Evolutionary conservation across 1,284 basidiomycete species (phyloP).

Genomic region (Rhodotorula sp.): DNA sequence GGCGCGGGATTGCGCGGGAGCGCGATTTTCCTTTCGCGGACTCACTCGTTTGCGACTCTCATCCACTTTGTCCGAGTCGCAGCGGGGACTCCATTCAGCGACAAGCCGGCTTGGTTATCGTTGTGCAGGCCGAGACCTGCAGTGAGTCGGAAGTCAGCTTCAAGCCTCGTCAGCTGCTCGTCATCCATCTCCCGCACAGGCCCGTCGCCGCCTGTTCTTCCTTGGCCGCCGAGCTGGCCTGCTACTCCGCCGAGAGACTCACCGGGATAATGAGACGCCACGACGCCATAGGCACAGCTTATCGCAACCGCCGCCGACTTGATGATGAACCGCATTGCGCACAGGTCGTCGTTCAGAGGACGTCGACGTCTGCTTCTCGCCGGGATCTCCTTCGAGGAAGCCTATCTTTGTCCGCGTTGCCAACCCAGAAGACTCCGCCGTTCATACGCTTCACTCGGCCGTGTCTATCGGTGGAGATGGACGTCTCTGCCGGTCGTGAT

Average conservation of each 20-base stretch:
- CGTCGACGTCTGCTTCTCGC: no score
- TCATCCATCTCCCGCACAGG: neutral
- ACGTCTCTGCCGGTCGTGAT: no score
- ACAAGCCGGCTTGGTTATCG: slow-evolving; percentile 35
- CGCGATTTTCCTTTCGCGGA: neutral
- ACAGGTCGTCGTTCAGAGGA: no score
- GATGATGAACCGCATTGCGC: neutral
- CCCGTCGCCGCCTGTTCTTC: neutral
- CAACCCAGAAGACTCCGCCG: neutral
- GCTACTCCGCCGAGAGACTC: neutral
- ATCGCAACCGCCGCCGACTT: neutral
- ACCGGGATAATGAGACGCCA: slow-evolving; percentile 24
- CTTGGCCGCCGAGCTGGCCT: neutral
- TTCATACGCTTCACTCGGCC: neutral
- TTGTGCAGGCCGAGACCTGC: slow-evolving; percentile 30
- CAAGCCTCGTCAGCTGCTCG: neutral
- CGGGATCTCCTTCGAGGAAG: no score
- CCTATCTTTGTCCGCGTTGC: neutral
- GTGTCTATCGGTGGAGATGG: neutral
- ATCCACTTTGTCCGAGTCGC: slow-evolving; percentile 15
- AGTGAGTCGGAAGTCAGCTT: neutral
- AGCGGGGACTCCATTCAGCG: slow-evolving; percentile 16
- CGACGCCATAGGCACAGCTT: neutral
- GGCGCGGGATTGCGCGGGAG: neutral
- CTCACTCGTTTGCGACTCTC: slow-evolving; percentile 13